Percentiles rank a stretch among this genome's conserved stretches.
These are phyloP conservation scores for Chaetomium fimeti DNA, from an alignment of 495 filamentous ascomycete genomes.

Conservation along the genomic window DNA sequence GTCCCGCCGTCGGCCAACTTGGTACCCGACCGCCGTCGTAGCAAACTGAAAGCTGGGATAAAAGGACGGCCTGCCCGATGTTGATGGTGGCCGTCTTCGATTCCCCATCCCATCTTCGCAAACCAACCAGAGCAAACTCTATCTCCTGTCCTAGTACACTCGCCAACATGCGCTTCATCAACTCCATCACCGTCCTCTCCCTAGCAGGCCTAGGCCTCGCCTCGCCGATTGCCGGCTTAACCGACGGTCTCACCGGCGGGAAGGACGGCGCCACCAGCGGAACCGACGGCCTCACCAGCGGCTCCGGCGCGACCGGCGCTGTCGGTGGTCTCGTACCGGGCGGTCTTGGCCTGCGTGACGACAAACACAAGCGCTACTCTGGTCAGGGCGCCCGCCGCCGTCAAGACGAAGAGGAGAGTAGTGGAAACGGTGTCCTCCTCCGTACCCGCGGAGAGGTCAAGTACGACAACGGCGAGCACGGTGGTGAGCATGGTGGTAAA, in stretches of 20 bases:
- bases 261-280: too few species aligned
- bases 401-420: not conserved
- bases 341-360: not conserved
- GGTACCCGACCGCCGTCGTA: not conserved
- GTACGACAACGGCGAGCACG: too few species aligned
- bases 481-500: too few species aligned
- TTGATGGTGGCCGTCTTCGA: not conserved
- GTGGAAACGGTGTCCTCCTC: not conserved
- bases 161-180: slow-evolving; percentile 22
- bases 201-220: slow-evolving; percentile 18
- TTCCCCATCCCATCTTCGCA: not conserved
- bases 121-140: not conserved
- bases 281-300: too few species aligned
- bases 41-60: not conserved
- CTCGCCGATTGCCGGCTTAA: not conserved
- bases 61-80: not conserved
- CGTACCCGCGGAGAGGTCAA: not conserved
- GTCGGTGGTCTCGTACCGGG: not conserved
- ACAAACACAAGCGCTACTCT: not conserved
- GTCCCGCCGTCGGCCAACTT: slow-evolving; percentile 12
- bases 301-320: not conserved
- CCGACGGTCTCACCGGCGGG: too few species aligned
- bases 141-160: not conserved
- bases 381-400: not conserved
- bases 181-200: slow-evolving; percentile 17